phyloP scores from a whole-genome alignment of 1,284 basidiomycete species.

The Heterobasidion parviporum region DNA sequence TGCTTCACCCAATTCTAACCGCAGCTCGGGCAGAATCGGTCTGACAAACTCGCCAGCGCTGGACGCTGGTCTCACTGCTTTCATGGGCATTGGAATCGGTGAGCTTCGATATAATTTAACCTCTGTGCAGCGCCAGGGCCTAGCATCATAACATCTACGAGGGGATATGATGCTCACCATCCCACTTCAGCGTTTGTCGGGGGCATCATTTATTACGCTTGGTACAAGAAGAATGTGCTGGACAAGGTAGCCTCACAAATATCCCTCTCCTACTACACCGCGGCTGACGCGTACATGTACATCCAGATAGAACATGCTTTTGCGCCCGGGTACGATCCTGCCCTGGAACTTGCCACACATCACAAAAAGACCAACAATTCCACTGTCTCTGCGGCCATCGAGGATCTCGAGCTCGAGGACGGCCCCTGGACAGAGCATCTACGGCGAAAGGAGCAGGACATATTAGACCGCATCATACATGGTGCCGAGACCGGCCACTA shows the following conservation, averaged over 20 bases:
- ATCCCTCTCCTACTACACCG: background rate
- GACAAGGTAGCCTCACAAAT: conserved; percentile 42
- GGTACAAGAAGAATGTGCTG: conserved; percentile 79
- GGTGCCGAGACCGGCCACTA: conserved; percentile 69
- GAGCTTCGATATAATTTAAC: conserved; percentile 11
- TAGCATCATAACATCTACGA: background rate
- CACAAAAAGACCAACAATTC: conserved; percentile 21
- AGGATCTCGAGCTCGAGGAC: conserved; percentile 32
- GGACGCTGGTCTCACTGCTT: conserved; percentile 50
- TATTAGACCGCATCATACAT: conserved; percentile 71
- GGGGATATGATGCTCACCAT: background rate
- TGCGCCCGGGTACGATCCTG: conserved; percentile 64
- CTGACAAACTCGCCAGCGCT: conserved; percentile 19
- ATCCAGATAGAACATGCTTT: conserved; percentile 58
- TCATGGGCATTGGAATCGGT: conserved; percentile 57
- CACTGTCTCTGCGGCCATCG: conserved; percentile 13
- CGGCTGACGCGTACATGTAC: background rate
- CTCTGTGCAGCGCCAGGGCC: background rate
- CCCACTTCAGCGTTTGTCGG: conserved; percentile 50
- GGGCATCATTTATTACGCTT: conserved; percentile 63
- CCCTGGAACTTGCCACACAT: conserved; percentile 59
- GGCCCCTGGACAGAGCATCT: conserved; percentile 52
- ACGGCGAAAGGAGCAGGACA: conserved; percentile 62
- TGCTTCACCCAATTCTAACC: too few relatives aligned
- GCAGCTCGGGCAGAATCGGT: background rate